Evolutionary conservation across 352 stramenopile genomes (phyloP).

Genomic region (Phytophthora europaea): DNA sequence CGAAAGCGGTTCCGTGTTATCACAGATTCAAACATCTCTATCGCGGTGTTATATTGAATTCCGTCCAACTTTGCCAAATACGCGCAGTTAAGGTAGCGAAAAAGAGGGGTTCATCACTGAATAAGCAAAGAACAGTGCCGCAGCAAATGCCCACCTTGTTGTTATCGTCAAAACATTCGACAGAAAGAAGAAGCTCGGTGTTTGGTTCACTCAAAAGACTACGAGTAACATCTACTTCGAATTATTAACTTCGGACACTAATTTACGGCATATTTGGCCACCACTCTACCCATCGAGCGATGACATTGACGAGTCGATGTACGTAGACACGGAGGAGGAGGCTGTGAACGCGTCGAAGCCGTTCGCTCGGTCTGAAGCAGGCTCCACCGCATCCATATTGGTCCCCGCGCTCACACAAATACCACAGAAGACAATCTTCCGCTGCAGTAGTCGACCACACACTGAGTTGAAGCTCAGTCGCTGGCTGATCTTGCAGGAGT

Average conservation of each 20-base stretch:
- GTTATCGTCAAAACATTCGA: too few species aligned
- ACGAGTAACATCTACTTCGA: not conserved
- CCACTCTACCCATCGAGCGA: conserved; percentile 16
- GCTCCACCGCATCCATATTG: conserved; percentile 35
- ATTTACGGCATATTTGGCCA: not conserved
- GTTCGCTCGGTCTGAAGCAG: conserved; percentile 28
- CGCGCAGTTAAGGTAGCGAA: too few species aligned
- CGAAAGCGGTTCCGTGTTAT: too few species aligned
- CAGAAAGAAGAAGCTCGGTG: too few species aligned
- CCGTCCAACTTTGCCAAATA: too few species aligned
- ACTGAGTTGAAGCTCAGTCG: conserved; percentile 44
- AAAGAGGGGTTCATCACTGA: too few species aligned
- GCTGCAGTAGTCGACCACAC: conserved; percentile 38
- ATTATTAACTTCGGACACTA: not conserved
- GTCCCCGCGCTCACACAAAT: conserved; percentile 46
- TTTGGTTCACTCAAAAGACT: not conserved
- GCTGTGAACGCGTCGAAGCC: conserved; percentile 25
- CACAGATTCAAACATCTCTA: too few species aligned
- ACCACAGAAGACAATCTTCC: conserved; percentile 45
- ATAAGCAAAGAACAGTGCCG: too few species aligned
- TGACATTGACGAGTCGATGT: conserved; percentile 4
- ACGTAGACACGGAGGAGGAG: conserved; percentile 16
- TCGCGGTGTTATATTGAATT: too few species aligned
- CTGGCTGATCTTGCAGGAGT: conserved; percentile 46
- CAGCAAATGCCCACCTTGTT: too few species aligned